Percentiles rank a stretch among this genome's conserved stretches.
These are phyloP conservation scores for Rosa lucieae DNA, from an alignment of 306 rosid species.

Conservation along the genomic window DNA sequence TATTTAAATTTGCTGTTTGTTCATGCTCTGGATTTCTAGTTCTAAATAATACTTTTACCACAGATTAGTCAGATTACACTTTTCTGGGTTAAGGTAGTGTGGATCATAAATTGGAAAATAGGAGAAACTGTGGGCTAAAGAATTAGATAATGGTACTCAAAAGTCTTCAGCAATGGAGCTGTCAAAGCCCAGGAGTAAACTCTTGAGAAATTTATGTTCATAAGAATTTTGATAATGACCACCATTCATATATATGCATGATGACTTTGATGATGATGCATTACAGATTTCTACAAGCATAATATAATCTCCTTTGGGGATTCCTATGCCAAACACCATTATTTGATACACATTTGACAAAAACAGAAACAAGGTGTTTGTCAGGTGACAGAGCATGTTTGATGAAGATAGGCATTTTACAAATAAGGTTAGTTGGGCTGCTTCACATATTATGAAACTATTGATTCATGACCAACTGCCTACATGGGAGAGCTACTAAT, in stretches of 20 bases:
- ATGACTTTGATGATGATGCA: neutral
- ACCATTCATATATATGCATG: neutral
- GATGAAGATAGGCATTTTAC: conserved; percentile 3
- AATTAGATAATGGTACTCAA: neutral
- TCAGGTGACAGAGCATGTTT: conserved; percentile 1
- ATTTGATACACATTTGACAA: conserved; percentile 2
- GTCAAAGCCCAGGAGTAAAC: conserved; percentile 21
- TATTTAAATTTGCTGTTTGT: too few species aligned
- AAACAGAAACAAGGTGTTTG: neutral
- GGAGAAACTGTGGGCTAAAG: neutral
- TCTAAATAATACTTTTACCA: too few species aligned
- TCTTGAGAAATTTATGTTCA: conserved; percentile 10
- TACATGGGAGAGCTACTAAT: too few species aligned
- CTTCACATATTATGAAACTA: neutral
- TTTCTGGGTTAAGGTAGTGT: conserved; percentile 9
- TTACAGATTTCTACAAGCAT: neutral
- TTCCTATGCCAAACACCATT: neutral
- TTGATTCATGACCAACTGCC: neutral
- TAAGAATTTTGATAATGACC: conserved; percentile 7
- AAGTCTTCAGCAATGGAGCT: conserved; percentile 8
- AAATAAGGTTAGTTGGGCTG: neutral
- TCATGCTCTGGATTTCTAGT: too few species aligned
- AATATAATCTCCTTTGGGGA: neutral
- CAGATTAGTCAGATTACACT: neutral
- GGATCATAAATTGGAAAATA: conserved; percentile 10